phyloP scores from a whole-genome alignment of 495 filamentous ascomycete genomes.

The Daldinia childiae region DNA sequence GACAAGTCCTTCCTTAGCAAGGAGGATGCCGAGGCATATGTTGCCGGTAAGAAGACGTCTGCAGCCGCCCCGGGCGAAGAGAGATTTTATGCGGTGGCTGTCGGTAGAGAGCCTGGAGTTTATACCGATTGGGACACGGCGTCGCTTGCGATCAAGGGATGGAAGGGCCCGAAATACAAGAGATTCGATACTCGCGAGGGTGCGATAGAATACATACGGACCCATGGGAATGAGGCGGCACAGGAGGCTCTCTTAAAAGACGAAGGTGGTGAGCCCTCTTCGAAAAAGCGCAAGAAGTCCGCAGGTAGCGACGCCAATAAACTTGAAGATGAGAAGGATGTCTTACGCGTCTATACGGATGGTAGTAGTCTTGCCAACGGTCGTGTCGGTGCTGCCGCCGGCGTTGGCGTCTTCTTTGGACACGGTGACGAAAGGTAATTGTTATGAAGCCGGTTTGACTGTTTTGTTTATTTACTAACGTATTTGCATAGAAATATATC shows the following conservation, averaged over 20 bases:
- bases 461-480: slow-evolving; percentile 17
- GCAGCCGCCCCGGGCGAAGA: slow-evolving; percentile 32
- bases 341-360: slow-evolving; percentile 86
- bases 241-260: slow-evolving; percentile 61
- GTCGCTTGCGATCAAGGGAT: slow-evolving; percentile 78
- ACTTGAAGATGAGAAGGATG: slow-evolving; percentile 59
- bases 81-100: slow-evolving; percentile 84
- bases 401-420: slow-evolving; percentile 90
- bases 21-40: slow-evolving; percentile 80
- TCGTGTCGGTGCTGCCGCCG: slow-evolving; percentile 72
- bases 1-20: slow-evolving; percentile 85
- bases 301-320: slow-evolving; percentile 44
- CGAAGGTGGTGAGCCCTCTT: slow-evolving; percentile 39
- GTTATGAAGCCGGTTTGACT: background rate
- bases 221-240: slow-evolving; percentile 62
- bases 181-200: slow-evolving; percentile 80
- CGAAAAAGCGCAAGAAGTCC: slow-evolving; percentile 46
- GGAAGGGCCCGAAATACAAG: slow-evolving; percentile 80
- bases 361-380: slow-evolving; percentile 86
- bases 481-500: slow-evolving; percentile 77
- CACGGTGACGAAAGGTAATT: slow-evolving; percentile 73
- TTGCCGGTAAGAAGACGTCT: slow-evolving; percentile 67
- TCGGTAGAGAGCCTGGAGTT: slow-evolving; percentile 82
- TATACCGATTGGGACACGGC: slow-evolving; percentile 89
- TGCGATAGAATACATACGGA: slow-evolving; percentile 64